Percentiles rank a stretch among this genome's conserved stretches.
phyloP scores from a whole-genome alignment of 306 rosid species.

The Styphnolobium japonicum region DNA sequence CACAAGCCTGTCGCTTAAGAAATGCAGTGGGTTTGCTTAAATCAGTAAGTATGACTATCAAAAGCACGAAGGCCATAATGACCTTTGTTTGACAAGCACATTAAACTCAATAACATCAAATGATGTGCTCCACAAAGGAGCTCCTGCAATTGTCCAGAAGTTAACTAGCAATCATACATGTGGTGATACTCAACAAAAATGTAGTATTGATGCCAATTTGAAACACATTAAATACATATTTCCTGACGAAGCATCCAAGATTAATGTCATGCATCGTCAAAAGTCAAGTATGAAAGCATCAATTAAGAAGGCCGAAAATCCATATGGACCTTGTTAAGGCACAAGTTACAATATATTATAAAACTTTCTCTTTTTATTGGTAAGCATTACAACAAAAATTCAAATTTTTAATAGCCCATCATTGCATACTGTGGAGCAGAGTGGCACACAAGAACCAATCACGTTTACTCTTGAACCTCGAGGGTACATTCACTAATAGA shows the following conservation, averaged over 20 bases:
- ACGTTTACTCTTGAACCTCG: not conserved
- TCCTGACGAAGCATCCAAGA: not conserved
- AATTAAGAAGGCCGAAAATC: not conserved
- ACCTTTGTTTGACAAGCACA: conserved; percentile 2
- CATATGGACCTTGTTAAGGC: not conserved
- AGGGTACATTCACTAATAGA: not conserved
- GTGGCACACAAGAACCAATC: not conserved
- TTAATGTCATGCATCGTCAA: not conserved
- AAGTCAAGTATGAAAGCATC: not conserved
- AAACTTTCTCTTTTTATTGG: not conserved
- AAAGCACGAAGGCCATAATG: not conserved
- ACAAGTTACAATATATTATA: not conserved
- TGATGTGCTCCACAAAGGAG: not conserved
- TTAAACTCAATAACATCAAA: not conserved
- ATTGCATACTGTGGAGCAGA: not conserved
- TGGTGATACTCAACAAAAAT: not conserved
- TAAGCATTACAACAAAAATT: not conserved
- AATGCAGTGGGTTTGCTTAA: not conserved
- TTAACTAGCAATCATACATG: not conserved
- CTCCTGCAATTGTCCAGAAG: conserved; percentile 19
- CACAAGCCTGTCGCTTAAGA: not conserved
- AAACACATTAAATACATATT: not conserved
- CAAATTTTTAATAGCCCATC: not conserved
- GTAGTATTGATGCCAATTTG: not conserved
- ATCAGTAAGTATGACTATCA: not conserved